Evolutionary conservation across 495 filamentous ascomycete genomes (phyloP), one percentile per base, ranked within the genome.

Genomic region (Astrothelium subdiscretum): DNA sequence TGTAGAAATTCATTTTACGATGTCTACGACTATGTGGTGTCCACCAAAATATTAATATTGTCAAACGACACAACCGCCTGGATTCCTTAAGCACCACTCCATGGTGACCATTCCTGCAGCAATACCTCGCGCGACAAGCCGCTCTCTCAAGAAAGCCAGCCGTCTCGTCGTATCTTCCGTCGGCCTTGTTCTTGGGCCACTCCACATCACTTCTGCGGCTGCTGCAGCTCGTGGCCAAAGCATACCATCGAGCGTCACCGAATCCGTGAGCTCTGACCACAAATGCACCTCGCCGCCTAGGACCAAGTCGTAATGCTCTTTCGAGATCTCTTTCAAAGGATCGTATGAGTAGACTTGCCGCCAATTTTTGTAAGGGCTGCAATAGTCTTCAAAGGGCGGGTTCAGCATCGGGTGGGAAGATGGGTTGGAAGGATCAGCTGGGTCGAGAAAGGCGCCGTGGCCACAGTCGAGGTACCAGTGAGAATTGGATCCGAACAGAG

Each of bases 381-480:
- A 94, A 75, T 89, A 94, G 73, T 92, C 89, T 61, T 75, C 71
- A 77, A 84, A 92, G 5, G 89, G 89, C 65, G 77, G 88, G 72
- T 75, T 79, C 1, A 48, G 12, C 40, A 44, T 40, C 31, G 60
- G 51, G 58, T 62, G 24, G 5, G 60, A 35, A 29, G 42, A 44
- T 11, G 60, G 60, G 12, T 71, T 60, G 13, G 35, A 26, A 27
- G 42, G 27, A 12, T 74, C 66, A 0, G 69, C 71, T 29, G 76
- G 78, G 77, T 86, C 82, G 60, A 92, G 78, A 85, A 86, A 94
- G 64, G 88, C 80, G 38, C 88, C 88, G 59, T 80, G 79, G 20
- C 89, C 89, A 69, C 89, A 92, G 79, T 92, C 89, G 60, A 92
- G 83, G 65, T 66, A 66, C 87, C 87, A 91, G 66, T 76, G 87